Evolutionary conservation across 2,329 filamentous ascomycete species (phyloP), one percentile per base, ranked within the genome.

Genomic region (Xylariaceae sp.): DNA sequence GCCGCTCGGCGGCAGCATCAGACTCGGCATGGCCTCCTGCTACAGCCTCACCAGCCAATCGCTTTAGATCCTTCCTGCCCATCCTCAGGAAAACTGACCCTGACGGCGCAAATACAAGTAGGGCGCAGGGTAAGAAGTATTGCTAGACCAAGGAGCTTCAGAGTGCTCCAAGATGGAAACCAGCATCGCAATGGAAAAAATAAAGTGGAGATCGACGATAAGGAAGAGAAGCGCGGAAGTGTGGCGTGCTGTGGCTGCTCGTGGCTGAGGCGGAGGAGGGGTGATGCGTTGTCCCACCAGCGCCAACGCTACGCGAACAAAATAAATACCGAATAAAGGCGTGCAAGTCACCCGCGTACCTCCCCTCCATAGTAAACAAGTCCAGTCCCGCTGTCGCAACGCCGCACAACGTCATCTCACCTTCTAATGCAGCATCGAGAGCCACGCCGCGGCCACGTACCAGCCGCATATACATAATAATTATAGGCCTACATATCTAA

Each of bases 1-100:
- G 71, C 41, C 68, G 70, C 49, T 66, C 67, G 22, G 65, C 39
- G 16, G 56, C 48, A 44, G 50, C 46, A 48, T 43, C 61, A 43
- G 49, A 51, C 49, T 41, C 65, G 67, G 68, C 53, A 43, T 61
- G 51, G 26, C 50, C 49, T 16, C 29, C 41, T 22, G 40, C 50
- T 22, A 22, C 46, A 42, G 49, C 55, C 16, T 59, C 53, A 36
- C 57, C 59, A 8, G 51, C 52, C 16, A 54, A 44, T 37, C 66
- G 58, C 39, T 68, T 67, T 2, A 65, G 54, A 8, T 63, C 57
- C 26, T 47, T 58, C 15, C 54, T 56, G 16, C 55, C 59, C 65
- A 66, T 67, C 5, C 40, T 34, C n/a, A 13, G 12, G 22, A 36
- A 13, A 13, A 30, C 18, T 39, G 15, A 22, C 1, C 13, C 30